Evolutionary conservation across 192 early-diverging fungal genomes (phyloP), one percentile per base, ranked within the genome.

Genomic region (Coemansia sp.): DNA sequence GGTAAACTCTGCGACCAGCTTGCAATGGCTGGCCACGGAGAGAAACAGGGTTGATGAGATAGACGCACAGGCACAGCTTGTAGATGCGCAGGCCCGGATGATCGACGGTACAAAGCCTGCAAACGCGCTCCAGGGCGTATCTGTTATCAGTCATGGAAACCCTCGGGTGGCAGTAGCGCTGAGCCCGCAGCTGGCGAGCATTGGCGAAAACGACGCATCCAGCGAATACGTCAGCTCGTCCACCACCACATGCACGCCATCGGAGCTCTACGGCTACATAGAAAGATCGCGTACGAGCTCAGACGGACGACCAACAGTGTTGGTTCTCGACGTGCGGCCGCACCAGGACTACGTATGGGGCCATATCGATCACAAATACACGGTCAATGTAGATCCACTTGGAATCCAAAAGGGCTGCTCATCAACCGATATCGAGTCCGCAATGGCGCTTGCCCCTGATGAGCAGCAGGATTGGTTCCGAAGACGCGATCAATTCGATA

Each of bases 241-340:
- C 74, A 76, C 66, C 25, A 72, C 18, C 58, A 63, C 60, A 31
- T 77, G n/a, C 38, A 83, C 30, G 32, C 55, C 33, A 66, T 78
- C 38, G 69, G 73, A 49, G 80, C 86, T 50, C 49, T 69, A 42
- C 64, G 63, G 8, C 20, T 85, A 34, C 49, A 68, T 48, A 33
- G 72, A n/a, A 76, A 82, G 56, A 34, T 89, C 60, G 29, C 63
- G 18, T 66, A 79, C 38, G 20, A 56, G 48, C 56, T 74, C 38
- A 6, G 36, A 42, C 48, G 74, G 69, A 8, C 66, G 64, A n/a
- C 80, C 85, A 0, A 76, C 73, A 12, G 52, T 91, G 5, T 62
- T 96, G 25, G 60, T 96, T 18, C 73, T 96, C 61, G 94, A 96
- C 75, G 85, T 94, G 11, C 85, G 94, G 14, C 85, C 86, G 33